These are phyloP conservation scores for Beauveria brongniartii DNA, from an alignment of 2,329 filamentous ascomycete genomes.

Conservation along the genomic window DNA sequence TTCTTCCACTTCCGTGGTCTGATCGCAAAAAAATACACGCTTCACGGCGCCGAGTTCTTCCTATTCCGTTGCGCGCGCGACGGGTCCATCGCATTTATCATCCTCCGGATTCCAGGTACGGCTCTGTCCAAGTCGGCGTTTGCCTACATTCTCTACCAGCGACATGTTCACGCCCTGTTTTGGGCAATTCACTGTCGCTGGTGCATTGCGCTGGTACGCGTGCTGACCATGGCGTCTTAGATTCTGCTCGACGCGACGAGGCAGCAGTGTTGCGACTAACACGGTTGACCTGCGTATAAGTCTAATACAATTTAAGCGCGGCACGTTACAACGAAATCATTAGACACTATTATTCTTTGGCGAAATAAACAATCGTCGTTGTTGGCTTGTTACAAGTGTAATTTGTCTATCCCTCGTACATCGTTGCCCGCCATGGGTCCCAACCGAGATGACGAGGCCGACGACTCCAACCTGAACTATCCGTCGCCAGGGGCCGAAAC, in stretches of 20 bases:
- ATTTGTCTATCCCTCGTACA: neutral
- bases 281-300: slow-evolving; percentile 2
- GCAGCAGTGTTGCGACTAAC: slow-evolving; percentile 2
- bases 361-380: neutral
- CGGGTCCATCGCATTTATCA: slow-evolving; percentile 36
- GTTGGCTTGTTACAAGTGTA: neutral
- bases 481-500: slow-evolving; percentile 38
- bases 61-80: slow-evolving; percentile 34
- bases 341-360: neutral
- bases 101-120: slow-evolving; percentile 27
- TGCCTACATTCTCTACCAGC: slow-evolving; percentile 4
- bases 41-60: slow-evolving; percentile 35
- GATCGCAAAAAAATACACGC: slow-evolving; percentile 14
- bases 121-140: slow-evolving; percentile 27
- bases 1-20: slow-evolving; percentile 19
- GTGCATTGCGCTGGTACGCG: neutral
- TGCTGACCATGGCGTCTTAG: slow-evolving; percentile 10
- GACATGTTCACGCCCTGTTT: neutral
- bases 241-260: slow-evolving; percentile 5
- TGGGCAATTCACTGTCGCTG: neutral
- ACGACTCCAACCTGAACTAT: slow-evolving; percentile 34
- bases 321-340: neutral
- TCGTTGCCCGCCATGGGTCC: slow-evolving; percentile 22
- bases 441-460: slow-evolving; percentile 26
- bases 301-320: neutral